Percentiles rank a stretch among this genome's conserved stretches.
These are phyloP conservation scores for Helianthus annuus DNA, from an alignment of 129 eudicot species.

Conservation along the genomic window HanXRQr2.0-SUNRISE NC_035436.2:160430887-160431386, in stretches of 20 bases:
- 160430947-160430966: conserved; percentile 78
- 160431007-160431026: background rate
- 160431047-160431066: conserved; percentile 22
- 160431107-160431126: conserved; percentile 96
- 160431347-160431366: conserved; percentile 54
- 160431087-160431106: conserved; percentile 95
- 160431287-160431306: conserved; percentile 95
- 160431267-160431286: conserved; percentile 92
- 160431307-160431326: conserved; percentile 74
- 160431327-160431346: conserved; percentile 87
- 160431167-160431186: conserved; percentile 20
- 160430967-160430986: conserved; percentile 67
- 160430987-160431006: background rate
- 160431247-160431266: conserved; percentile 33
- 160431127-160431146: conserved; percentile 93
- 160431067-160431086: conserved; percentile 91
- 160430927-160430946: conserved; percentile 93
- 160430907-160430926: conserved; percentile 93
- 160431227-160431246: background rate
- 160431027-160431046: background rate
- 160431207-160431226: no score
- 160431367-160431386: conserved; percentile 11
- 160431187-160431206: background rate
- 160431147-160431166: conserved; percentile 90
- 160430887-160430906: conserved; percentile 94